These are phyloP conservation scores for Ceratobasidium papillatum DNA, from an alignment of 1,284 basidiomycete species.

Conservation along the genomic window DNA sequence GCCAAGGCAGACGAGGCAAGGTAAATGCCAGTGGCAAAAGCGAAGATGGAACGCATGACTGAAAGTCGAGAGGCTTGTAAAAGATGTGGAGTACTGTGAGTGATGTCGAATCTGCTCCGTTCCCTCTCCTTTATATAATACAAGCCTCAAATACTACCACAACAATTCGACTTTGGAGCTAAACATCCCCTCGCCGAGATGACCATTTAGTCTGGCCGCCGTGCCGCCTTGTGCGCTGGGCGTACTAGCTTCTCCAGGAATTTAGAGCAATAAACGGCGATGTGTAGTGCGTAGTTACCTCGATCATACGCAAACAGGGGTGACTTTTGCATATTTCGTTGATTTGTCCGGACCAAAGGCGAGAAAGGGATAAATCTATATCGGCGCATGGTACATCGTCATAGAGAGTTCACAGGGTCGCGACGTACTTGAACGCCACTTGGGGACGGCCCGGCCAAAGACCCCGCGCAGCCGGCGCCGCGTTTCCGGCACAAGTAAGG, in stretches of 20 bases:
- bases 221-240: not conserved
- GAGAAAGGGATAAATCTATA: not conserved
- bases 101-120: not conserved
- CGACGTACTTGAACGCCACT: not conserved
- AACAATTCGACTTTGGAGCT: not conserved
- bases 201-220: not conserved
- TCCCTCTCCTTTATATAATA: not conserved
- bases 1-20: constrained; percentile 2
- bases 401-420: not conserved
- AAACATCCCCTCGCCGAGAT: constrained; percentile 11
- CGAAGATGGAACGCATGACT: not conserved
- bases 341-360: not conserved
- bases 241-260: not conserved
- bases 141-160: not conserved
- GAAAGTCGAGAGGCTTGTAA: not conserved
- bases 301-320: not conserved
- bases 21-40: not conserved
- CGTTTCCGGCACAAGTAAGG: not conserved
- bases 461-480: not conserved
- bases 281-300: not conserved
- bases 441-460: not conserved
- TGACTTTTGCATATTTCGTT: not conserved
- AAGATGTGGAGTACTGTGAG: not conserved
- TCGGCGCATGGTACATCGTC: not conserved
- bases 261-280: not conserved